These are phyloP conservation scores for Urostyla sp. DNA, from an alignment of 73 alveolate genomes.

Conservation along the genomic window DNA sequence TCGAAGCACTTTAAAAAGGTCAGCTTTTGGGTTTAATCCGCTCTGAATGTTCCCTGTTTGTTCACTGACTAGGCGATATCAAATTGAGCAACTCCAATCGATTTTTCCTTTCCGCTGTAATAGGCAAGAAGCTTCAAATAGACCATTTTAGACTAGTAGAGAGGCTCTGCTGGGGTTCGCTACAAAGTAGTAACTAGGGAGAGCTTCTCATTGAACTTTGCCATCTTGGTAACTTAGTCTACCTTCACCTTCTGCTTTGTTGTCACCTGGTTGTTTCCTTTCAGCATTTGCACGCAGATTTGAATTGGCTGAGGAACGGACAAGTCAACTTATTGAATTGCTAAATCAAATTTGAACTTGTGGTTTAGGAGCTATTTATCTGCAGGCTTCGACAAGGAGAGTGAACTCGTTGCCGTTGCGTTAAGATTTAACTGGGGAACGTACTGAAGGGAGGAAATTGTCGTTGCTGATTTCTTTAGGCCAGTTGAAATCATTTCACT, in stretches of 20 bases:
- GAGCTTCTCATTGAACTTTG: slow-evolving; percentile 5
- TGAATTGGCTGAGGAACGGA: slow-evolving; percentile 28
- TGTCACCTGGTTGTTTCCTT: slow-evolving; percentile 4
- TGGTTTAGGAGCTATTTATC: too few relatives aligned
- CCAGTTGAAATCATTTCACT: too few relatives aligned
- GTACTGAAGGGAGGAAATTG: too few relatives aligned
- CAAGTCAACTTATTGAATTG: slow-evolving; percentile 10
- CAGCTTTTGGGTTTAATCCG: not conserved
- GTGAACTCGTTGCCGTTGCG: too few relatives aligned
- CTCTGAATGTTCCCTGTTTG: not conserved
- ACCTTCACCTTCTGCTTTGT: slow-evolving; percentile 19
- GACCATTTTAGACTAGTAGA: not conserved
- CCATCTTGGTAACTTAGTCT: not conserved
- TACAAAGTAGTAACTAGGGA: not conserved
- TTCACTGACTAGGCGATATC: slow-evolving; percentile 1
- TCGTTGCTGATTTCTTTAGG: too few relatives aligned
- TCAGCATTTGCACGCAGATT: slow-evolving; percentile 20
- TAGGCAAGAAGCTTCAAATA: slow-evolving; percentile 6
- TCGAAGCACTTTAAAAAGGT: slow-evolving; percentile 30
- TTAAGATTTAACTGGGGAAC: too few relatives aligned
- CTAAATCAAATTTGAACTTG: slow-evolving; percentile 20
- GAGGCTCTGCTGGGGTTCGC: not conserved
- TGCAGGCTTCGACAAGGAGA: too few relatives aligned
- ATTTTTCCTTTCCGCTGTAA: slow-evolving; percentile 36
- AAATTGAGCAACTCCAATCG: slow-evolving; percentile 18